Percentiles rank a stretch among this genome's conserved stretches.
Conservation (phyloP, 768 basidiomycete species). For the Amanita polypyramis region DNA sequence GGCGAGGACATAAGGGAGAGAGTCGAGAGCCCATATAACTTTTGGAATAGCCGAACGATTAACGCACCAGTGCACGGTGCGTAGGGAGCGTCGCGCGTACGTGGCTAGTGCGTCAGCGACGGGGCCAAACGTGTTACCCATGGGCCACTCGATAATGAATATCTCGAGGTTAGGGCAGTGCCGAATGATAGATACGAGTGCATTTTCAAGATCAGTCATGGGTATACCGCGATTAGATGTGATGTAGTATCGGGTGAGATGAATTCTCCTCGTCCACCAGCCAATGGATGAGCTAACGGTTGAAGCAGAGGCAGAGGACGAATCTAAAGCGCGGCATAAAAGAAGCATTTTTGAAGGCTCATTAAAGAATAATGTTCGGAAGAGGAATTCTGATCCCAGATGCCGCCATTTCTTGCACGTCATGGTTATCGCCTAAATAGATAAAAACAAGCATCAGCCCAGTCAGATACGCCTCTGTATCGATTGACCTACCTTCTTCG, state of each 20-base stretch:
- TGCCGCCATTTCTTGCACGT: constrained; percentile 58
- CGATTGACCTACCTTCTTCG: constrained; percentile 45
- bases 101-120: constrained; percentile 55
- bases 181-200: constrained; percentile 46
- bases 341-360: constrained; percentile 43
- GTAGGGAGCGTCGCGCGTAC: constrained; percentile 38
- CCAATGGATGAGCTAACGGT: constrained; percentile 40
- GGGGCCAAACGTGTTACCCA: constrained; percentile 47
- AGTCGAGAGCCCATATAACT: constrained; percentile 63
- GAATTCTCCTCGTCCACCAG: constrained; percentile 68
- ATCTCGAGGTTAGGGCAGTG: constrained; percentile 69
- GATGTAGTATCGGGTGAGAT: constrained; percentile 44
- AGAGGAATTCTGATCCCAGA: constrained; percentile 56
- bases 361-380: constrained; percentile 59
- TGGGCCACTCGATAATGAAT: constrained; percentile 58
- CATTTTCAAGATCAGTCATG: constrained; percentile 38
- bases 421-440: constrained; percentile 47
- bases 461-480: neutral
- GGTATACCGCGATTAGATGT: constrained; percentile 25
- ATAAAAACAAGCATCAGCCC: neutral
- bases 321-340: constrained; percentile 42
- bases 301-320: constrained; percentile 21
- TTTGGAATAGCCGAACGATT: constrained; percentile 46
- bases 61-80: constrained; percentile 52
- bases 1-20: constrained; percentile 45